Evolutionary conservation across 352 stramenopile genomes (phyloP), one percentile per base, ranked within the genome.

Genomic region (Globisporangium takayamanum): DNA sequence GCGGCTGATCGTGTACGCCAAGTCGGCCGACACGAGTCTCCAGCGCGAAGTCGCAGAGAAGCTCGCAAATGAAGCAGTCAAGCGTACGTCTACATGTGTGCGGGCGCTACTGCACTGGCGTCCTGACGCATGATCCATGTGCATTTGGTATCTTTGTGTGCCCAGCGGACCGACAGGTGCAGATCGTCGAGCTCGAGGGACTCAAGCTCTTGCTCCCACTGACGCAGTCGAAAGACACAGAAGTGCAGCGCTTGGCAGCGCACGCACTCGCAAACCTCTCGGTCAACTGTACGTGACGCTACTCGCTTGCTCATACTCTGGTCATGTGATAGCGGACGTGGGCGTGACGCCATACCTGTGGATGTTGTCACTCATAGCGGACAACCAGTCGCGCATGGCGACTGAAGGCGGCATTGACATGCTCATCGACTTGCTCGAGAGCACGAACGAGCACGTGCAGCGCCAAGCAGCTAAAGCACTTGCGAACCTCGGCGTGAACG

Each of bases 321-420:
- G 20, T 52, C 28, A n/a, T 37, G 51, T 18, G 46, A 50, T 8
- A 6, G 20, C 12, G 8, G 6, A 22, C 18, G 6, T 51, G 48
- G 2, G 14, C 3, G 11, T 52, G 47, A 39, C 33, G 33, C 33
- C 33, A 39, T 36, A 5, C 2, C 5, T 4, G 30, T 36, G 5
- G 1, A 36, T 36, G 30, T 5, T 36, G 30, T 36, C 5, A 36
- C 14, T 15, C 11, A 16, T 59, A 97, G 89, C 86, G 18, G 89
- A 97, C 53, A 98, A 98, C 59, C 93, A 98, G 74, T 88, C 85
- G 50, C 86, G 89, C 60, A 97, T 98, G 88, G 91, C 92, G 42
- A 90, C 88, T 7, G 88, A 97, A 51, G 92, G 91, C 53, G 92
- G 89, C 30, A 95, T 98, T 57, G 89, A 98, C 60, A 97, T 97